phyloP scores from a whole-genome alignment of 345 rosid genomes.

The Eutrema yunnanense region DNA sequence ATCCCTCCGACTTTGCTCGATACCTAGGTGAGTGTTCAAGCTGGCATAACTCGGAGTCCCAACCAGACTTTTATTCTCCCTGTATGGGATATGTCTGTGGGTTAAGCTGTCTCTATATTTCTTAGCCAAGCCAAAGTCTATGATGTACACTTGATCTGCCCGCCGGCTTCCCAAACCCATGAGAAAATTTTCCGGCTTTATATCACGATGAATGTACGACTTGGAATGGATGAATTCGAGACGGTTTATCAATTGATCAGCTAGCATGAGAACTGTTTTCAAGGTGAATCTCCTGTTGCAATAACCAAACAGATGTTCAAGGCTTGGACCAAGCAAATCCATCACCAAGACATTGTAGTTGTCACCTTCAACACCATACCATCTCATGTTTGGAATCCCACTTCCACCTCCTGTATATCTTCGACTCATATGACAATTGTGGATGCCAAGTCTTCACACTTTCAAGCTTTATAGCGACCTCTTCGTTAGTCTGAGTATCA shows the following conservation, averaged over 20 bases:
- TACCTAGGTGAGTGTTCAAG: constrained; percentile 96
- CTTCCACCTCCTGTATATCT: constrained; percentile 84
- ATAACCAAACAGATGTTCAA: constrained; percentile 78
- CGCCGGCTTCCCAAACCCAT: constrained; percentile 73
- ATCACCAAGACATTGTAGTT: constrained; percentile 76
- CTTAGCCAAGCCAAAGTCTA: constrained; percentile 93
- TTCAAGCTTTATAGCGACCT: constrained; percentile 95
- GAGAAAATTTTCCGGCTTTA: constrained; percentile 89
- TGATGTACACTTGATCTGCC: constrained; percentile 81
- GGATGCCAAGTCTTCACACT: constrained; percentile 81
- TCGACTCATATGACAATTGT: constrained; percentile 70
- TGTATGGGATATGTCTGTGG: constrained; percentile 75
- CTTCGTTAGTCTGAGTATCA: constrained; percentile 77
- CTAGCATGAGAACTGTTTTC: constrained; percentile 95
- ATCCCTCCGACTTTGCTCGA: constrained; percentile 99
- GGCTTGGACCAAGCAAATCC: constrained; percentile 97
- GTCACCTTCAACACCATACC: constrained; percentile 85
- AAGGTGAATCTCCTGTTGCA: constrained; percentile 76
- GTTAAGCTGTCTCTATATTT: constrained; percentile 75
- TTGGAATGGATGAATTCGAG: constrained; percentile 83
- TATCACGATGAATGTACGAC: constrained; percentile 84
- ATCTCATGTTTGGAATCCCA: constrained; percentile 84
- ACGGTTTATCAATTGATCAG: constrained; percentile 97
- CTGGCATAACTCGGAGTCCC: constrained; percentile 99
- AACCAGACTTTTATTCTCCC: constrained; percentile 81